Base-by-base conservation (phyloP, 2,329 filamentous ascomycete species). In the Balansia obtecta region DNA sequence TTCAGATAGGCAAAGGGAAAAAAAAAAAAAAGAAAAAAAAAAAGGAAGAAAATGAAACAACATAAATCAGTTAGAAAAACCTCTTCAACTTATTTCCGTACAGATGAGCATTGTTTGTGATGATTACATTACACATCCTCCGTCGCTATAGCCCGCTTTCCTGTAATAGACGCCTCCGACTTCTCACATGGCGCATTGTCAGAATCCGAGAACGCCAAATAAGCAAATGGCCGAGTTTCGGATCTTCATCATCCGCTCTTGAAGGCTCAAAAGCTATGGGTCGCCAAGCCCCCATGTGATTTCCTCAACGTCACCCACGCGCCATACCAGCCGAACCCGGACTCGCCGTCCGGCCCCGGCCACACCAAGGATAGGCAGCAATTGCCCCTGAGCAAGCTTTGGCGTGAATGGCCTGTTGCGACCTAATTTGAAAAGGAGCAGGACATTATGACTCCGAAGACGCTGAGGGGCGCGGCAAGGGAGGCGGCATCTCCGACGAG, bases 151-250 rank as follows among this genome's bases (percentile, higher is more conserved):
- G 22, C 22, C 22, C 22, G 22, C 22, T 6, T 27, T n/a, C n/a
- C n/a, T n/a, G n/a, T n/a, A n/a, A n/a, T n/a, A n/a, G n/a, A n/a
- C n/a, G n/a, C n/a, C n/a, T n/a, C n/a, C n/a, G n/a, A n/a, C n/a
- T n/a, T n/a, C n/a, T n/a, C n/a, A n/a, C n/a, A n/a, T n/a, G n/a
- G 22, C 22, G 22, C 22, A n/a, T n/a, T n/a, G n/a, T n/a, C n/a
- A n/a, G n/a, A n/a, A n/a, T n/a, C n/a, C n/a, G n/a, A n/a, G n/a
- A n/a, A n/a, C n/a, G n/a, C n/a, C n/a, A n/a, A n/a, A n/a, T 6
- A 27, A 62, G 44, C 43, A n/a, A 27, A 90, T 91, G 86, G 83
- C 84, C 32, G 56, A 56, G 33, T 70, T 74, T 55, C 61, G 61
- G 11, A 66, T 77, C 56, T 68, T 69, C 44, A 66, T 74, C 49